Percentiles rank a stretch among this genome's conserved stretches.
phyloP scores from a whole-genome alignment of 345 rosid species.

The Crucihimalaya himalaica region DNA sequence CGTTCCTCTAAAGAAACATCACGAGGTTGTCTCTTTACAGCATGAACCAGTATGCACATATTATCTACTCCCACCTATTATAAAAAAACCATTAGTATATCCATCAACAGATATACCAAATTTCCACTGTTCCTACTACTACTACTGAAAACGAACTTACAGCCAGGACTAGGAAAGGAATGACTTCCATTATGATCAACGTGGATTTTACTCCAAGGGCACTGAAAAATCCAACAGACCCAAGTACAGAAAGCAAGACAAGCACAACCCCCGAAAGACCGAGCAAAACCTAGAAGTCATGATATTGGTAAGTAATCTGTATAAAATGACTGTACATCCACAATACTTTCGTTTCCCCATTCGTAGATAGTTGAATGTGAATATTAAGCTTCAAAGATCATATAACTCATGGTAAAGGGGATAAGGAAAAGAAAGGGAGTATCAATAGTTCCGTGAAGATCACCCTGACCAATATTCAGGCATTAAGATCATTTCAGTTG shows the following conservation, averaged over 20 bases:
- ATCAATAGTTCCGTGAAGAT: constrained; percentile 5
- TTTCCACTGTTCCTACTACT: constrained; percentile 11
- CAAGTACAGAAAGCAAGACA: constrained; percentile 95
- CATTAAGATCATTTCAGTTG: constrained; percentile 1
- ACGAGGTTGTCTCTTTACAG: constrained; percentile 82
- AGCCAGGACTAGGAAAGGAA: constrained; percentile 95
- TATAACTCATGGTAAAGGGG: background rate
- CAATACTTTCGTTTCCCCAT: constrained; percentile 13
- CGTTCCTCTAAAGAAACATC: constrained; percentile 73
- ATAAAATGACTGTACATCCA: constrained; percentile 18
- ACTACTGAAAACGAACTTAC: constrained; percentile 57
- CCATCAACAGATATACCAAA: constrained; percentile 19
- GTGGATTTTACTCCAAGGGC: constrained; percentile 91
- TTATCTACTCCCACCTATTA: constrained; percentile 96
- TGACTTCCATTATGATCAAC: constrained; percentile 97
- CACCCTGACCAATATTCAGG: constrained; percentile 28
- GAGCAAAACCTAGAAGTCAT: constrained; percentile 66
- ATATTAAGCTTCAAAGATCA: constrained; percentile 25
- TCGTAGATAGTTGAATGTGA: constrained; percentile 13
- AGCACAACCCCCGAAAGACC: constrained; percentile 95
- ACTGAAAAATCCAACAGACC: constrained; percentile 91
- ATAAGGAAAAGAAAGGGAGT: background rate
- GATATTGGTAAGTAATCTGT: constrained; percentile 23
- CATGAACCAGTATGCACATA: constrained; percentile 97
- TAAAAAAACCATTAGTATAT: constrained; percentile 15